A percentile compares a stretch with the other conserved stretches of the same genome.
These are phyloP conservation scores for Saturnispora quitensis DNA, from an alignment of 805 yeast genomes.

Conservation along the genomic window DNA sequence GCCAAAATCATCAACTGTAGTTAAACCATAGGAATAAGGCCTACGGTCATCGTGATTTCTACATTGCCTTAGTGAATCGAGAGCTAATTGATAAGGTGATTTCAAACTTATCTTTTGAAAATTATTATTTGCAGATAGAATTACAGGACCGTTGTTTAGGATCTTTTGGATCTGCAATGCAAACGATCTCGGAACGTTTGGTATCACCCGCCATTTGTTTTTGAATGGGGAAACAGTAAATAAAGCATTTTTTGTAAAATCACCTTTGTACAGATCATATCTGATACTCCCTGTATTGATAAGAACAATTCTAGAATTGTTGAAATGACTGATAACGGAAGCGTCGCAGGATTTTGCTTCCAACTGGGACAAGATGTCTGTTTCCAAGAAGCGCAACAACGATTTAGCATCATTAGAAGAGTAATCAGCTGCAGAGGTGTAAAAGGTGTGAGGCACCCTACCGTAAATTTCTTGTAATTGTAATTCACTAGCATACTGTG, in stretches of 20 bases:
- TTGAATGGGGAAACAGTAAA: slow-evolving; percentile 80
- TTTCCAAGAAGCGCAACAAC: slow-evolving; percentile 50
- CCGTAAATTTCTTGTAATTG: slow-evolving; percentile 53
- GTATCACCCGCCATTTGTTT: slow-evolving; percentile 66
- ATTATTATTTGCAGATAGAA: slow-evolving; percentile 7
- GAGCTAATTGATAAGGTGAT: slow-evolving; percentile 21
- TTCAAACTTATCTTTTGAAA: slow-evolving; percentile 12
- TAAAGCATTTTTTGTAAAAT: slow-evolving; percentile 70
- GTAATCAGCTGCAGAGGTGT: slow-evolving; percentile 57
- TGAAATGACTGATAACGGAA: slow-evolving; percentile 4
- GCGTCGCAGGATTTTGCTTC: slow-evolving; percentile 25
- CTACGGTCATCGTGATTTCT: background rate
- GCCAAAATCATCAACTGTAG: slow-evolving; percentile 80
- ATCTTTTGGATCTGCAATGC: slow-evolving; percentile 47
- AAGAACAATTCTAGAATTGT: slow-evolving; percentile 42
- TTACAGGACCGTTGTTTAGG: slow-evolving; percentile 48
- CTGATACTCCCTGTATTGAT: slow-evolving; percentile 85
- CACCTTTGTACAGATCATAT: slow-evolving; percentile 78
- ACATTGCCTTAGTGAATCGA: slow-evolving; percentile 3
- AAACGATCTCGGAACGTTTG: slow-evolving; percentile 44
- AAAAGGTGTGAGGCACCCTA: slow-evolving; percentile 55
- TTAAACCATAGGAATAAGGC: slow-evolving; percentile 52
- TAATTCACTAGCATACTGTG: slow-evolving; percentile 32
- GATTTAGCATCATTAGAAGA: slow-evolving; percentile 40
- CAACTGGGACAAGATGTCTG: slow-evolving; percentile 36